These are phyloP conservation scores for Taphrina populina DNA, from an alignment of 1,139 yeast genomes.

Conservation along the genomic window DNA sequence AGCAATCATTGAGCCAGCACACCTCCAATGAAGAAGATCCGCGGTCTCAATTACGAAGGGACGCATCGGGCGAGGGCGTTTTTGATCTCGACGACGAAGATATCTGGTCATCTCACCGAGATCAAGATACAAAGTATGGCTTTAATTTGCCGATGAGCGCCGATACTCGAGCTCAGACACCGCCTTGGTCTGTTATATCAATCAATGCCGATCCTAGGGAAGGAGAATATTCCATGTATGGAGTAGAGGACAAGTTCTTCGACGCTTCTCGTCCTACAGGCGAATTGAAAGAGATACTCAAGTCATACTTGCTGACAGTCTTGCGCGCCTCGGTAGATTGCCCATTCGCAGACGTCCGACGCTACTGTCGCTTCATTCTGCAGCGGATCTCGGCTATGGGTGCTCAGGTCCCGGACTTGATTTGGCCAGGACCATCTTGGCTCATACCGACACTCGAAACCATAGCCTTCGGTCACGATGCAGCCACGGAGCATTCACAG, in stretches of 20 bases:
- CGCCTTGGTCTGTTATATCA: conserved; percentile 4
- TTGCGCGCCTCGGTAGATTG: conserved; percentile 33
- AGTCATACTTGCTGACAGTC: conserved; percentile 25
- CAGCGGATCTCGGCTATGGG: conserved; percentile 21
- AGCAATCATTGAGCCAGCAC: too few relatives aligned
- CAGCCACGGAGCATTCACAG: conserved; percentile 10
- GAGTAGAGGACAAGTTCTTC: conserved; percentile 5
- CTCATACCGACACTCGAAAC: conserved; percentile 24
- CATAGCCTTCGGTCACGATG: conserved; percentile 28
- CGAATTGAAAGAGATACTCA: conserved; percentile 20
- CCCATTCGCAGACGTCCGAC: conserved; percentile 35
- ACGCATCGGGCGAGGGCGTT: conserved; percentile 12
- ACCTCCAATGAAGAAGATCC: neutral
- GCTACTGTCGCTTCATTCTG: conserved; percentile 23
- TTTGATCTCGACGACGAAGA: conserved; percentile 26
- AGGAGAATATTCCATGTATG: conserved; percentile 31
- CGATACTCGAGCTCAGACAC: conserved; percentile 6
- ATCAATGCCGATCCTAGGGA: conserved; percentile 2
- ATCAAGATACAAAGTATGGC: neutral
- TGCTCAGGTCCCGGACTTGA: conserved; percentile 23
- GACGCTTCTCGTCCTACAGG: neutral
- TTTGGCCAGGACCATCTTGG: conserved; percentile 31
- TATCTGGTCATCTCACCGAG: neutral
- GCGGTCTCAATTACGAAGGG: neutral
- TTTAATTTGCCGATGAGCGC: neutral